A percentile compares a stretch with the other conserved stretches of the same genome.
phyloP scores from a whole-genome alignment of 805 yeast genomes.

The Pichia occidentalis region DNA sequence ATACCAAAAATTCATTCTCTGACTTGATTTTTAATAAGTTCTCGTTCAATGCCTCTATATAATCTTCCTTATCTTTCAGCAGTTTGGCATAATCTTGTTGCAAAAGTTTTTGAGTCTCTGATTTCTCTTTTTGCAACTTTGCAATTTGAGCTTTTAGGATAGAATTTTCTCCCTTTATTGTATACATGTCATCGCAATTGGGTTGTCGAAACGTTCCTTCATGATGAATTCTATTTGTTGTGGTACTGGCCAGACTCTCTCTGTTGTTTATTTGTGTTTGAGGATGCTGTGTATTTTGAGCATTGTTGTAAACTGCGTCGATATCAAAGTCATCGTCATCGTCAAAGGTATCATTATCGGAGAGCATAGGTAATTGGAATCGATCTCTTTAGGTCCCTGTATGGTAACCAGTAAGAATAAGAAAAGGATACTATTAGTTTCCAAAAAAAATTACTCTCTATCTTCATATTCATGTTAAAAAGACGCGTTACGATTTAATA shows the following conservation, averaged over 20 bases:
- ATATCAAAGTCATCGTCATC: constrained; percentile 12
- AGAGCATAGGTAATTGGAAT: too few species aligned
- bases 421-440: too few species aligned
- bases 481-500: too few species aligned
- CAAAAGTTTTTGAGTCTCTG: constrained; percentile 34
- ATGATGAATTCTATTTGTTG: background rate
- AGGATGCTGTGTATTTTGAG: constrained; percentile 1
- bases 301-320: constrained; percentile 4
- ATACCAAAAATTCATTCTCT: constrained; percentile 48
- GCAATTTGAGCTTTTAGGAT: constrained; percentile 62
- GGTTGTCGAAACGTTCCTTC: background rate
- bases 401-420: too few species aligned
- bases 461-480: too few species aligned
- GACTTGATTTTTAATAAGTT: constrained; percentile 41
- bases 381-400: too few species aligned
- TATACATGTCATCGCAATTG: constrained; percentile 30
- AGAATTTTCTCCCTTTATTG: constrained; percentile 74
- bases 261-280: background rate
- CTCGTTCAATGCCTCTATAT: constrained; percentile 24
- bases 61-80: constrained; percentile 20
- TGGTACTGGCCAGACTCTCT: background rate
- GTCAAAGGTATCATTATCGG: constrained; percentile 8
- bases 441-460: too few species aligned
- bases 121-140: constrained; percentile 34
- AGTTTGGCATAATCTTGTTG: constrained; percentile 23